Percentiles rank a stretch among this genome's conserved stretches.
Evolutionary conservation across 306 rosid species (phyloP).

Genomic region (Vicia faba): DNA sequence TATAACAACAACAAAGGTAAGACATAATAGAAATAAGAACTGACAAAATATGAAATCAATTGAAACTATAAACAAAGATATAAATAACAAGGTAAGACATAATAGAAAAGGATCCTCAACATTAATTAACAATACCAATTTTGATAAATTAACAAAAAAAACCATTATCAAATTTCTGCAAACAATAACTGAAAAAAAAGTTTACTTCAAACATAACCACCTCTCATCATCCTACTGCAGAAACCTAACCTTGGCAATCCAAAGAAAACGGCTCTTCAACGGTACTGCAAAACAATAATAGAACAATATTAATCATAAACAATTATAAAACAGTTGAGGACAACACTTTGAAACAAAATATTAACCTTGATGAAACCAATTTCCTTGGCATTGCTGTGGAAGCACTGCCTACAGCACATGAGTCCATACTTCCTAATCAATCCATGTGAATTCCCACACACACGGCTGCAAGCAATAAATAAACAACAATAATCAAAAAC

Average conservation of each 20-base stretch:
- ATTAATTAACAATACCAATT: conserved; percentile 22
- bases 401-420: conserved; percentile 98
- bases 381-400: conserved; percentile 97
- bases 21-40: too few species aligned
- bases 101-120: not conserved
- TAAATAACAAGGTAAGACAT: too few species aligned
- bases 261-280: conserved; percentile 36
- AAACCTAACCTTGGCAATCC: not conserved
- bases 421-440: conserved; percentile 91
- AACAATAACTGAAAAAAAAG: not conserved
- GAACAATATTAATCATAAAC: not conserved
- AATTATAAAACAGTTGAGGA: too few species aligned
- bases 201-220: conserved; percentile 33
- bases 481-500: not conserved
- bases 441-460: conserved; percentile 88
- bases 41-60: too few species aligned
- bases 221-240: conserved; percentile 27
- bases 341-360: not conserved
- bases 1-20: too few species aligned
- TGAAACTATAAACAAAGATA: too few species aligned
- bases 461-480: conserved; percentile 40
- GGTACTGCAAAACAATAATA: conserved; percentile 64
- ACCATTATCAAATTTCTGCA: conserved; percentile 36
- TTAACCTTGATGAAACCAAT: conserved; percentile 91
- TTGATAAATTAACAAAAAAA: conserved; percentile 32